A percentile compares a stretch with the other conserved stretches of the same genome.
phyloP scores from a whole-genome alignment of 2,329 filamentous ascomycete species.

The Hansfordia pulvinata region DNA sequence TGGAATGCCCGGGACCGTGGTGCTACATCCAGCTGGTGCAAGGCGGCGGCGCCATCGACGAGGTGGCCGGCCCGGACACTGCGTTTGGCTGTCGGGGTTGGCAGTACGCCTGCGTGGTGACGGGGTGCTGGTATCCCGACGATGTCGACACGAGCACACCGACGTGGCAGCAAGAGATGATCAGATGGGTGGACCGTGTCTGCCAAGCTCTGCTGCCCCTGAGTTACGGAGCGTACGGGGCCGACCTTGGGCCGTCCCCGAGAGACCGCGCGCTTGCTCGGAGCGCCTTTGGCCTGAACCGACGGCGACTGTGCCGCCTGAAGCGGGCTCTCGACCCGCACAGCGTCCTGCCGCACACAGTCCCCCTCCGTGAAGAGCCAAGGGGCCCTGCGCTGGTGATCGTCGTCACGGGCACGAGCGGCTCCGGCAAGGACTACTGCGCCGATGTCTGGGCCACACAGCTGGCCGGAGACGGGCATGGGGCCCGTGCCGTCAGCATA shows the following conservation, averaged over 20 bases:
- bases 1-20: constrained; percentile 31
- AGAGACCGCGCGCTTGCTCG: constrained; percentile 36
- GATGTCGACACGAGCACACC: constrained; percentile 36
- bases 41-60: constrained; percentile 36
- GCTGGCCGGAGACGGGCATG: constrained; percentile 16
- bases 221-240: constrained; percentile 38
- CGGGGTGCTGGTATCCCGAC: constrained; percentile 44
- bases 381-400: constrained; percentile 32
- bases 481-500: constrained; percentile 33
- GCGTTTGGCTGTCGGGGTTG: constrained; percentile 52
- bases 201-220: constrained; percentile 30
- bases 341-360: constrained; percentile 32
- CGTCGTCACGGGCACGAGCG: constrained; percentile 39
- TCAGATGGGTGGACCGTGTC: constrained; percentile 44
- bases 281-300: constrained; percentile 44
- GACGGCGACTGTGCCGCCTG: constrained; percentile 30
- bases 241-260: constrained; percentile 50
- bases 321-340: constrained; percentile 34
- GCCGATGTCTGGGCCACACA: constrained; percentile 34
- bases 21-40: constrained; percentile 52
- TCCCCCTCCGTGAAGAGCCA: constrained; percentile 27
- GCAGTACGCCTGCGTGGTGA: constrained; percentile 51
- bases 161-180: constrained; percentile 19
- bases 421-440: constrained; percentile 48
- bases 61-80: constrained; percentile 28